phyloP scores from a whole-genome alignment of 371 early-diverging fungal species.

The Mortierella sp. region DNA sequence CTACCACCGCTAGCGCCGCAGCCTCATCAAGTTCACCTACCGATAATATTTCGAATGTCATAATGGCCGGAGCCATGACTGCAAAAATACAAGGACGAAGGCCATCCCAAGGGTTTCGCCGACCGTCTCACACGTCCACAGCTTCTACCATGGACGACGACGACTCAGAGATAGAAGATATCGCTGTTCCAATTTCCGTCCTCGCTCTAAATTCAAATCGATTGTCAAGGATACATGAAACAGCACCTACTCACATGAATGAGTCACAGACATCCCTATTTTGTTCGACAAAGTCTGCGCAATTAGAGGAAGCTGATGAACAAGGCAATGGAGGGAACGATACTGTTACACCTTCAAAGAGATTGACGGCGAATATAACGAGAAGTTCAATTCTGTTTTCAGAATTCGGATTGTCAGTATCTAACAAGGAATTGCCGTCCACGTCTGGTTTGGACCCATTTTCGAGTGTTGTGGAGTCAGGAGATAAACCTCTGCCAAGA shows the following conservation, averaged over 20 bases:
- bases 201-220: constrained; percentile 28
- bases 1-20: neutral
- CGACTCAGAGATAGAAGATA: constrained; percentile 33
- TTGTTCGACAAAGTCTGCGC: constrained; percentile 17
- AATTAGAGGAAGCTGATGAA: constrained; percentile 19
- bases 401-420: constrained; percentile 28
- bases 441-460: neutral
- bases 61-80: neutral
- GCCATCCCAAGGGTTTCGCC: neutral
- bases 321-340: neutral
- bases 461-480: neutral
- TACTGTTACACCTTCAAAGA: neutral
- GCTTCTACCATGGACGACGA: constrained; percentile 32
- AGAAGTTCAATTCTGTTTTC: constrained; percentile 47
- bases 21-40: neutral
- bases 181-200: constrained; percentile 15
- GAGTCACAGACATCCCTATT: constrained; percentile 28
- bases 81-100: neutral
- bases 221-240: constrained; percentile 38
- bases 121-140: constrained; percentile 27
- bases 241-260: constrained; percentile 17
- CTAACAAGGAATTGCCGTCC: constrained; percentile 21
- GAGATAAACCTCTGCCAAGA: constrained; percentile 9
- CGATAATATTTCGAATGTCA: neutral
- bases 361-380: constrained; percentile 1